phyloP scores from a whole-genome alignment of 192 early-diverging fungal genomes.

The Umbelopsis vinacea region DNA sequence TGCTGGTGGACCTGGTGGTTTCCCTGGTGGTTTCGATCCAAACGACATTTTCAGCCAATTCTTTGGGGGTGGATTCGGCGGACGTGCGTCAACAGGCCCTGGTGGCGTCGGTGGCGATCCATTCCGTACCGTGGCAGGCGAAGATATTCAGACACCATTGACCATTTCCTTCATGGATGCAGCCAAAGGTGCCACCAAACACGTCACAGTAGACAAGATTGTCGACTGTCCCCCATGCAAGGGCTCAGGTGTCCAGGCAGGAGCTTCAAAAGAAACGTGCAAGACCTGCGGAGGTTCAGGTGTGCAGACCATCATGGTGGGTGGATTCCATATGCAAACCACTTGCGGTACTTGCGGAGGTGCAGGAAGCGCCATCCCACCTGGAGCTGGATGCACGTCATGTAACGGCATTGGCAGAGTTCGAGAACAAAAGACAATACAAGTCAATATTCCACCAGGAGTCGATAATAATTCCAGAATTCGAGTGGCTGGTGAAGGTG shows the following conservation, averaged over 20 bases:
- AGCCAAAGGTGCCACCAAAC: slow-evolving; percentile 74
- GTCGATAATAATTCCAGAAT: slow-evolving; percentile 85
- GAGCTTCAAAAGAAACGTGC: slow-evolving; percentile 74
- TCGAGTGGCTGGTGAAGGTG: slow-evolving; percentile 78
- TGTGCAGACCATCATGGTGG: slow-evolving; percentile 76
- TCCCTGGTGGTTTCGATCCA: slow-evolving; percentile 64
- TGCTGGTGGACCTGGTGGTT: slow-evolving; percentile 62
- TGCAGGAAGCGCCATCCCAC: slow-evolving; percentile 70
- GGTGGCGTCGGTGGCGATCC: slow-evolving; percentile 33
- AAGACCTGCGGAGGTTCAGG: slow-evolving; percentile 82
- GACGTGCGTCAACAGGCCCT: slow-evolving; percentile 42
- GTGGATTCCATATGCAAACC: slow-evolving; percentile 91
- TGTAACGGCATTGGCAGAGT: slow-evolving; percentile 87
- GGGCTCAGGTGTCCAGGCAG: slow-evolving; percentile 81
- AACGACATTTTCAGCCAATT: slow-evolving; percentile 41
- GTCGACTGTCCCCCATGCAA: slow-evolving; percentile 77
- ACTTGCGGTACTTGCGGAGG: slow-evolving; percentile 87
- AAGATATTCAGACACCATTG: slow-evolving; percentile 67
- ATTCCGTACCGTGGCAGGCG: slow-evolving; percentile 48
- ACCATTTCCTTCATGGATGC: slow-evolving; percentile 92
- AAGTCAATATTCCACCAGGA: slow-evolving; percentile 84
- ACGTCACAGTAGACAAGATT: slow-evolving; percentile 68
- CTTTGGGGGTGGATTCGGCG: slow-evolving; percentile 46
- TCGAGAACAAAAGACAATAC: slow-evolving; percentile 68
- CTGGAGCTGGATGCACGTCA: slow-evolving; percentile 68